A percentile compares a stretch with the other conserved stretches of the same genome.
These are phyloP conservation scores for Alternaria hordeiaustralica DNA, from an alignment of 2,329 filamentous ascomycete species.

Conservation along the genomic window DNA sequence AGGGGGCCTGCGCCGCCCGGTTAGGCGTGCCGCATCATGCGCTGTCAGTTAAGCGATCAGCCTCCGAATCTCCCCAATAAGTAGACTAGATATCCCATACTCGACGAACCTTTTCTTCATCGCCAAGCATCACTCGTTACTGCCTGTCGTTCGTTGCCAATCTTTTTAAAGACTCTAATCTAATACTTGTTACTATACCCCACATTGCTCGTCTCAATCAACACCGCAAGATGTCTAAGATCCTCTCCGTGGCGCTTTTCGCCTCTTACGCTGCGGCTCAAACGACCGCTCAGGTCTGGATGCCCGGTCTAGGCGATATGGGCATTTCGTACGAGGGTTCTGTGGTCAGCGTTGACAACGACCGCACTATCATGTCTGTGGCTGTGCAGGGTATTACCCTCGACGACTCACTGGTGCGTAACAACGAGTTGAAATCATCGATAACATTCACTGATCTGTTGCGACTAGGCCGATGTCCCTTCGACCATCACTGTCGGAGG, in stretches of 20 bases:
- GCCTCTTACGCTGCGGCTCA: slow-evolving; percentile 30
- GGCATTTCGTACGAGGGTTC: slow-evolving; percentile 28
- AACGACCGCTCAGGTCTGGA: slow-evolving; percentile 38
- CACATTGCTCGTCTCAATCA: neutral
- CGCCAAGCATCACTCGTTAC: slow-evolving; percentile 6
- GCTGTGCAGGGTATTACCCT: slow-evolving; percentile 5
- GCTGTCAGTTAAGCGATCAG: slow-evolving; percentile 5
- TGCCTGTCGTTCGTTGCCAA: neutral
- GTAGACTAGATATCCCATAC: slow-evolving; percentile 5
- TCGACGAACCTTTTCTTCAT: neutral
- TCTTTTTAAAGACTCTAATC: neutral
- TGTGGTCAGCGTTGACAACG: slow-evolving; percentile 26
- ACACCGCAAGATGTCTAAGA: slow-evolving; percentile 27
- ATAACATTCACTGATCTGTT: neutral
- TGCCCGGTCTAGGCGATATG: slow-evolving; percentile 21
- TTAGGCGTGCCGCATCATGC: slow-evolving; percentile 13
- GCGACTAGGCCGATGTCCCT: neutral
- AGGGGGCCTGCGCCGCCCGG: slow-evolving; percentile 4
- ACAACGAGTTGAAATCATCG: neutral
- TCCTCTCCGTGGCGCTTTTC: slow-evolving; percentile 29
- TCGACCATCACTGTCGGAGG: slow-evolving; percentile 22
- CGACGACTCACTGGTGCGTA: neutral
- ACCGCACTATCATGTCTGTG: slow-evolving; percentile 28
- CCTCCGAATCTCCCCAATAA: slow-evolving; percentile 3
- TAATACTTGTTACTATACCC: neutral